These are phyloP conservation scores for Collybia sp. DNA, from an alignment of 768 basidiomycete species.

Conservation along the genomic window DNA sequence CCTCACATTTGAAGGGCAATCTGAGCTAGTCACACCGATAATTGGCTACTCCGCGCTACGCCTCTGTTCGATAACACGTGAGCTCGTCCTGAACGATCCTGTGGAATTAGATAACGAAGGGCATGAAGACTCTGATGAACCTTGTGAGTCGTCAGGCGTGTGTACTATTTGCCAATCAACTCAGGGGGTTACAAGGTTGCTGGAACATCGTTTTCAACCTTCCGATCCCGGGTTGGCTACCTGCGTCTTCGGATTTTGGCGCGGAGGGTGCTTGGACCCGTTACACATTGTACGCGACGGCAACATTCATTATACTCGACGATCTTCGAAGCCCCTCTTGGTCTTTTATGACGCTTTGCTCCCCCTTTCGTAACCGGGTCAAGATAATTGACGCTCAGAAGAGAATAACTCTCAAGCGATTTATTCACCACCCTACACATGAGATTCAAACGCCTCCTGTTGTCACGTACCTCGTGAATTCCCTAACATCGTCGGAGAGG, in stretches of 20 bases:
- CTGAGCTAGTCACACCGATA: conserved; percentile 61
- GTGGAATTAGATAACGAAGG: conserved; percentile 64
- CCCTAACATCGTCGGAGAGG: conserved; percentile 17
- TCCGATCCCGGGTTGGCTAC: conserved; percentile 88
- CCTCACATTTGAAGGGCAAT: conserved; percentile 83
- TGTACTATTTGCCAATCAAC: conserved; percentile 4
- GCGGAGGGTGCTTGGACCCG: conserved; percentile 50
- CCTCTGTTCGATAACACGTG: conserved; percentile 60
- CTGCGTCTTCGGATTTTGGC: conserved; percentile 50
- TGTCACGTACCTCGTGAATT: conserved; percentile 40
- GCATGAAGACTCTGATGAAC: conserved; percentile 48
- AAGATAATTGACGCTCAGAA: conserved; percentile 35
- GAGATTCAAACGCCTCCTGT: conserved; percentile 27
- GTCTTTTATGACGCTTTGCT: conserved; percentile 50
- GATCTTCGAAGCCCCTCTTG: conserved; percentile 32
- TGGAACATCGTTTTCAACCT: conserved; percentile 84
- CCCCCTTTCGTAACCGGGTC: conserved; percentile 45
- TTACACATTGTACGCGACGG: conserved; percentile 66
- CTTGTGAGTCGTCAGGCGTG: conserved; percentile 32
- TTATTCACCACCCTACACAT: conserved; percentile 36
- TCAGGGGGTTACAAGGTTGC: conserved; percentile 23
- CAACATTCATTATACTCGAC: conserved; percentile 47
- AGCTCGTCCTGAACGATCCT: conserved; percentile 50
- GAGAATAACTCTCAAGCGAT: conserved; percentile 49
- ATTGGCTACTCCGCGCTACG: conserved; percentile 69